Evolutionary conservation across 75 land plant species (phyloP).

Genomic region (Chamaecyparis obtusa): DNA sequence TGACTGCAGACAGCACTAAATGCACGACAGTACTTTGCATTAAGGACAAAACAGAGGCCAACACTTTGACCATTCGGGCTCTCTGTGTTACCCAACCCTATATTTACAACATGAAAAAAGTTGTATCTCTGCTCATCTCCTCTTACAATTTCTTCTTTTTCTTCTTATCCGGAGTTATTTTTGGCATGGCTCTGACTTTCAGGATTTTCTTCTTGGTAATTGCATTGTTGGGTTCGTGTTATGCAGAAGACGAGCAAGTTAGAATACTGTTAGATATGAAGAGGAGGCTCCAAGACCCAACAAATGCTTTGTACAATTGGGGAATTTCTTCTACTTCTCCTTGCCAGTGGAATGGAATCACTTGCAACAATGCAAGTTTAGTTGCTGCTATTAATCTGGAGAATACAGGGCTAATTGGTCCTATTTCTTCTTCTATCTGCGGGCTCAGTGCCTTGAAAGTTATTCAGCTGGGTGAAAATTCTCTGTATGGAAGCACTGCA

Average conservation of each 20-base stretch:
- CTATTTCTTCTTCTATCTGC: too few relatives aligned
- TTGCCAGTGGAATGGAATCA: constrained; percentile 59
- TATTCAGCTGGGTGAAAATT: constrained; percentile 50
- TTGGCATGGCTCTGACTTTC: too few relatives aligned
- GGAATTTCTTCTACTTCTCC: constrained; percentile 10
- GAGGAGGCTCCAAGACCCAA: not conserved
- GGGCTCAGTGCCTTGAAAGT: constrained; percentile 33
- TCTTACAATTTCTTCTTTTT: too few relatives aligned
- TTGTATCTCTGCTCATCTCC: too few relatives aligned
- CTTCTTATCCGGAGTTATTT: too few relatives aligned
- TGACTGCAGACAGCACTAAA: too few relatives aligned
- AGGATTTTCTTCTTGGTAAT: not conserved
- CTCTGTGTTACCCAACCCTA: too few relatives aligned
- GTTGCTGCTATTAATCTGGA: constrained; percentile 50
- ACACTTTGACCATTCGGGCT: too few relatives aligned
- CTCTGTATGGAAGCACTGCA: constrained; percentile 31
- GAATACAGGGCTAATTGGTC: constrained; percentile 14
- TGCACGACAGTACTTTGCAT: too few relatives aligned
- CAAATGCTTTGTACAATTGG: constrained; percentile 20
- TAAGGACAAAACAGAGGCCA: too few relatives aligned
- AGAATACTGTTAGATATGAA: not conserved
- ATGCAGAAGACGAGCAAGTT: not conserved
- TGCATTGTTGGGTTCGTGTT: not conserved
- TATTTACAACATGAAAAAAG: too few relatives aligned
- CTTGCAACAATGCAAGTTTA: constrained; percentile 26